A percentile compares a stretch with the other conserved stretches of the same genome.
These are phyloP conservation scores for Euphrasia arctica DNA, from an alignment of 305 asterid species.

Conservation along the genomic window DNA sequence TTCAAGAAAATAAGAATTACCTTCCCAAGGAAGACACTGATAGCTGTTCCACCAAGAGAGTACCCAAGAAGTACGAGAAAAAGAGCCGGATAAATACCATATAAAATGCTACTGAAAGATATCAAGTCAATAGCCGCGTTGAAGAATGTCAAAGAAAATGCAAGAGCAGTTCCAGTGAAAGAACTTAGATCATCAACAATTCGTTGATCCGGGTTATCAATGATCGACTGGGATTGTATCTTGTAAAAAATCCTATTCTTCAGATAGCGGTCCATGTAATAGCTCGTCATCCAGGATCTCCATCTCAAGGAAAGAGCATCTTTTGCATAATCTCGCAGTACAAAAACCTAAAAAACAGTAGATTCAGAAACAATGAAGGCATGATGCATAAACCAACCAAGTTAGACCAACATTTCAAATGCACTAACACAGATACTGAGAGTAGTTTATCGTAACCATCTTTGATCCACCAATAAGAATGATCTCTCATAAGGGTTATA, in stretches of 20 bases:
- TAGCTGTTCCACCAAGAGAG: slow-evolving; percentile 74
- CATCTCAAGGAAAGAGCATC: slow-evolving; percentile 80
- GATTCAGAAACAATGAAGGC: slow-evolving; percentile 7
- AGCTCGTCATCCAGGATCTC: slow-evolving; percentile 84
- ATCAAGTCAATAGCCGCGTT: slow-evolving; percentile 50
- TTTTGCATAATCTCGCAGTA: slow-evolving; percentile 77
- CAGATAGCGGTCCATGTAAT: slow-evolving; percentile 75
- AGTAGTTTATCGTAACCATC: too few relatives aligned
- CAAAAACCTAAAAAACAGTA: slow-evolving; percentile 50
- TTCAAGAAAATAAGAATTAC: slow-evolving; percentile 33
- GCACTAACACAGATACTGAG: not conserved
- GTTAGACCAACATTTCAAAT: slow-evolving; percentile 3
- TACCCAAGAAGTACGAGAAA: slow-evolving; percentile 61
- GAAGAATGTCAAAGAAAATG: slow-evolving; percentile 71
- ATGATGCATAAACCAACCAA: slow-evolving; percentile 10
- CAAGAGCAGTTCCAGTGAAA: slow-evolving; percentile 75
- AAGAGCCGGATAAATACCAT: slow-evolving; percentile 69
- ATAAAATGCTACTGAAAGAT: slow-evolving; percentile 70
- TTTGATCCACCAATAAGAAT: not conserved
- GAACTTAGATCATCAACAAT: slow-evolving; percentile 85
- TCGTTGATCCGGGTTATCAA: slow-evolving; percentile 87
- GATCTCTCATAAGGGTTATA: not conserved
- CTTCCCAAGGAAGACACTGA: slow-evolving; percentile 74
- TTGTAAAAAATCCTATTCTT: slow-evolving; percentile 65
- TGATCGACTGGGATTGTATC: slow-evolving; percentile 70